These are phyloP conservation scores for Fusarium poae DNA, from an alignment of 2,329 filamentous ascomycete species.

Conservation along the genomic window DNA sequence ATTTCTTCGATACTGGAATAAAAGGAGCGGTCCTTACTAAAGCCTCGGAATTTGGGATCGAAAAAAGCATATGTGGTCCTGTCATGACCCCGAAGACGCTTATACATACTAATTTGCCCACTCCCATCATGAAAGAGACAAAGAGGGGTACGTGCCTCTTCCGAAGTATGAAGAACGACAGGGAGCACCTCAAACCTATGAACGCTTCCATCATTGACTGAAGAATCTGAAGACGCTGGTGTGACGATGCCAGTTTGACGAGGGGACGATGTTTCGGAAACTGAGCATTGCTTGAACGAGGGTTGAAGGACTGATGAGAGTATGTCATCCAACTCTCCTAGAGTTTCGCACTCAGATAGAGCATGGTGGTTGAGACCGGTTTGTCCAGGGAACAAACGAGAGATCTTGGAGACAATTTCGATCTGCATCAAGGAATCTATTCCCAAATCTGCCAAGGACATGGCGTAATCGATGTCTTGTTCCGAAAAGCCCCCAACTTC, in stretches of 20 bases:
- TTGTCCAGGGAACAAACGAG: background rate
- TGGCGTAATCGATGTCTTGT: slow-evolving; percentile 2
- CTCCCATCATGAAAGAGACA: slow-evolving; percentile 14
- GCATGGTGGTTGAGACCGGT: background rate
- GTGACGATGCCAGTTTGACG: background rate
- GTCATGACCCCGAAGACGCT: background rate
- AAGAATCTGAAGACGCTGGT: background rate
- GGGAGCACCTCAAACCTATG: background rate
- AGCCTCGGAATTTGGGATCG: background rate
- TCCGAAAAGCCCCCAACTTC: slow-evolving; percentile 1
- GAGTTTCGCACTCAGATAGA: slow-evolving; percentile 1
- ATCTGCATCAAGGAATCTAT: slow-evolving; percentile 21
- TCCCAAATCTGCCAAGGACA: background rate
- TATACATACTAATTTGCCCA: slow-evolving; percentile 9
- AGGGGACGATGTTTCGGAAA: background rate
- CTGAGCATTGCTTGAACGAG: background rate
- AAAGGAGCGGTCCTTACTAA: background rate
- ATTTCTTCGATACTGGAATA: background rate
- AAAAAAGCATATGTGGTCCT: background rate
- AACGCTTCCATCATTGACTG: background rate
- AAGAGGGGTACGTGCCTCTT: background rate
- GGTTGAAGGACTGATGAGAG: background rate
- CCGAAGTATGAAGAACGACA: background rate
- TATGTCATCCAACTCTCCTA: background rate
- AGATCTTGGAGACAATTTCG: slow-evolving; percentile 4